Base-by-base conservation (phyloP, 2,329 filamentous ascomycete genomes). In the Penicillium sp. region DNA sequence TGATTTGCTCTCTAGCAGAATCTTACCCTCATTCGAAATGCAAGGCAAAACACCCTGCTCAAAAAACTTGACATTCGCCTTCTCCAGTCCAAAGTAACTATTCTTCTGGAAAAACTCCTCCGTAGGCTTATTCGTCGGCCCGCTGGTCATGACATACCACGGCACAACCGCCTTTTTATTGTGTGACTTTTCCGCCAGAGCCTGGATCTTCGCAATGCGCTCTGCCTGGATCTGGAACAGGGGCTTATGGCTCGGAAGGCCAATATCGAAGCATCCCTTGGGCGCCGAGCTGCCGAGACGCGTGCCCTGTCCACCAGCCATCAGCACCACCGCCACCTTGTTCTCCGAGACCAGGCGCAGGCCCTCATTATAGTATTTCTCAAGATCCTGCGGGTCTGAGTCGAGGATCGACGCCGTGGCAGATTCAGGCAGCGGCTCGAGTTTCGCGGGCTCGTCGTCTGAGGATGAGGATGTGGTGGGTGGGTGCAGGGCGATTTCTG, bases 131-230 rank as follows among this genome's bases (percentile, higher is more conserved):
- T 92, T 85, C 7, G 94, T 99, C 47, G 94, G 94, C 4, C 94
- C 94, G 68, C 91, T 96, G 67, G 94, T 99, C 94, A 99, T 99
- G 74, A 99, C 91, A 77, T 99, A 99, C 94, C 94, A 99, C 12
- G 94, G 94, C 43, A 97, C 86, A 30, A 88, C 80, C 45, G 85
- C 84, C 55, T 79, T 79, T 61, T 81, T 81, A 57, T 82, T 82
- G 54, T 83, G 79, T 70, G 87, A 85, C 73, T 88, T 85, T 65
- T 85, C 81, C 45, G 93, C 92, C 62, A 97, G 79, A 66, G 86
- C 77, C 77, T 97, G 89, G 8, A 96, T 77, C 79, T 91, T 95
- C 67, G 82, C 82, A 70, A 99, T 97, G 55, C 94, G 83, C 83
- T 99, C 92, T 46, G 89, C 94, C 77, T 99, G 94, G 65, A 99